Evolutionary conservation across 768 basidiomycete genomes (phyloP).

Genomic region (Russula brevipes): DNA sequence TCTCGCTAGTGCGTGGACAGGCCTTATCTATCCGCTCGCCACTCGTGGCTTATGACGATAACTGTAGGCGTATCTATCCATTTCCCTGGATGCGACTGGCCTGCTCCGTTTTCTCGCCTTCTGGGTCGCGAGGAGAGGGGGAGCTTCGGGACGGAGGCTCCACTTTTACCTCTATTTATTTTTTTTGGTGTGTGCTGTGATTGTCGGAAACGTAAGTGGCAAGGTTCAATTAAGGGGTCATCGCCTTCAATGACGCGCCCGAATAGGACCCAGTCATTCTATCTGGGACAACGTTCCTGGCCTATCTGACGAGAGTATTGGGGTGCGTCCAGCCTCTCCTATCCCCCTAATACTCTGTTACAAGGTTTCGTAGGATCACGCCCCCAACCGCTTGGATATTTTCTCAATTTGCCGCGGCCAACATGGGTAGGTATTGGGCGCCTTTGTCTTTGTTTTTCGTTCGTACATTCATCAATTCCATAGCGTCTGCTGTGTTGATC

Average conservation of each 20-base stretch:
- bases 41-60: background rate
- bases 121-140: constrained; percentile 73
- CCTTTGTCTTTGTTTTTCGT: background rate
- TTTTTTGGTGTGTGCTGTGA: constrained; percentile 67
- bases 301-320: constrained; percentile 76
- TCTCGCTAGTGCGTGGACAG: constrained; percentile 55
- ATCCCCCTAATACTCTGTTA: background rate
- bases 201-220: constrained; percentile 66
- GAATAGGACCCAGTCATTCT: constrained; percentile 79
- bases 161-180: constrained; percentile 81
- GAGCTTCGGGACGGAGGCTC: constrained; percentile 62
- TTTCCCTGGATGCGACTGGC: constrained; percentile 87
- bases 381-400: constrained; percentile 64
- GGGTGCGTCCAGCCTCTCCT: constrained; percentile 28
- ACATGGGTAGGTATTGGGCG: constrained; percentile 54
- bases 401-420: constrained; percentile 72
- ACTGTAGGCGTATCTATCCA: constrained; percentile 70
- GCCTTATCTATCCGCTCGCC: background rate
- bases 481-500: constrained; percentile 54
- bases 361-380: constrained; percentile 25
- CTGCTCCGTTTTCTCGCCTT: constrained; percentile 83
- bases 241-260: background rate
- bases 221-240: background rate
- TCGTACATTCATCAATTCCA: background rate
- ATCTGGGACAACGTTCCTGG: constrained; percentile 84